Evolutionary conservation across 352 stramenopile species (phyloP).

Genomic region (Blastocystis sp.): DNA sequence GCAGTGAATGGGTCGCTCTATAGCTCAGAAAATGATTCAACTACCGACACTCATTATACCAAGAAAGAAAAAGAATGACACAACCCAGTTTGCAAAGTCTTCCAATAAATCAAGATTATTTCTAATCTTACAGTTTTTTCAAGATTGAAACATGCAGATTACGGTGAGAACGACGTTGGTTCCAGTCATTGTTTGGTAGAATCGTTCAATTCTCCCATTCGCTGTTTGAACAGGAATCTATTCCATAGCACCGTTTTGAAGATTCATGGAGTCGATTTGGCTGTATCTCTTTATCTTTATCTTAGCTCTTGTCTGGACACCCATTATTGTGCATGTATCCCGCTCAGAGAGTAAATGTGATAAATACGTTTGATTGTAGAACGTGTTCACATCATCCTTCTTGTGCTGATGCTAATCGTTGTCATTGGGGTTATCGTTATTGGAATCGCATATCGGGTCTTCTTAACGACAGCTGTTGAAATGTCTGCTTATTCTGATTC

Average conservation of each 20-base stretch:
- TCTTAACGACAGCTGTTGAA: not conserved
- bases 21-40: too few species aligned
- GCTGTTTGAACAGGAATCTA: too few species aligned
- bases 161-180: too few species aligned
- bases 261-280: not conserved
- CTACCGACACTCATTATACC: too few species aligned
- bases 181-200: too few species aligned
- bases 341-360: not conserved
- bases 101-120: too few species aligned
- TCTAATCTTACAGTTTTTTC: not conserved
- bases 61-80: too few species aligned
- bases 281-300: not conserved
- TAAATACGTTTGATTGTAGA: not conserved
- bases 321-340: not conserved
- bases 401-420: not conserved
- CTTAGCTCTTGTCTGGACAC: not conserved
- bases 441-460: not conserved
- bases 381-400: not conserved
- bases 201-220: too few species aligned
- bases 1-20: not conserved
- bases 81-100: too few species aligned
- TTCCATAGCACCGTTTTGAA: too few species aligned
- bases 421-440: not conserved
- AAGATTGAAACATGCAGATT: not conserved
- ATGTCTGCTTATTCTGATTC: not conserved